Conservation (phyloP, 208 protist genomes). For the Naegleria lovaniensis region DNA sequence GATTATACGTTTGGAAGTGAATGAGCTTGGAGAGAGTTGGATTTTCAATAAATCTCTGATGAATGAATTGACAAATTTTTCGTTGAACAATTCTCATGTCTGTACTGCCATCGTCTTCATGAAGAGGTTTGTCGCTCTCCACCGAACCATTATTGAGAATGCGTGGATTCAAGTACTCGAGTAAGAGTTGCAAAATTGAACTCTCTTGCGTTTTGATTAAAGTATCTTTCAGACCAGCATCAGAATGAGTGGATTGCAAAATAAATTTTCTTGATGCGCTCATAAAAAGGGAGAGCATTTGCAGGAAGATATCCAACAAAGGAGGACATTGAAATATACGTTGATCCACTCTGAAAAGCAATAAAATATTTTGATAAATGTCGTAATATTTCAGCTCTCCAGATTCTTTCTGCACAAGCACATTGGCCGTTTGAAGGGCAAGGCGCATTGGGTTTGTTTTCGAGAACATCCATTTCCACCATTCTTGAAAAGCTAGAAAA, state of each 20-base stretch:
- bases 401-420: neutral
- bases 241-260: neutral
- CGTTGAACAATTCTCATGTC: neutral
- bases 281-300: neutral
- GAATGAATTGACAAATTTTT: constrained; percentile 22
- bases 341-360: neutral
- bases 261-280: neutral
- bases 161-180: neutral
- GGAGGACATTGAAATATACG: neutral
- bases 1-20: constrained; percentile 24
- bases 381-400: neutral
- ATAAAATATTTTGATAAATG: constrained; percentile 4
- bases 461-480: neutral
- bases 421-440: neutral
- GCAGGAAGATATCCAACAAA: constrained; percentile 1
- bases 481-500: neutral
- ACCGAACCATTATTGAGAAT: neutral
- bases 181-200: constrained; percentile 5
- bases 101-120: neutral
- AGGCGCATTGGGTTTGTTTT: constrained; percentile 1
- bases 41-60: constrained; percentile 25
- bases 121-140: neutral
- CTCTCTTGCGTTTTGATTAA: neutral
- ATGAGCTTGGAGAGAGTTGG: neutral
- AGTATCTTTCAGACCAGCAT: neutral